Evolutionary conservation across 371 early-diverging fungal species (phyloP), one percentile per base, ranked within the genome.

Genomic region (Neoconidiobolus thromboides): DNA sequence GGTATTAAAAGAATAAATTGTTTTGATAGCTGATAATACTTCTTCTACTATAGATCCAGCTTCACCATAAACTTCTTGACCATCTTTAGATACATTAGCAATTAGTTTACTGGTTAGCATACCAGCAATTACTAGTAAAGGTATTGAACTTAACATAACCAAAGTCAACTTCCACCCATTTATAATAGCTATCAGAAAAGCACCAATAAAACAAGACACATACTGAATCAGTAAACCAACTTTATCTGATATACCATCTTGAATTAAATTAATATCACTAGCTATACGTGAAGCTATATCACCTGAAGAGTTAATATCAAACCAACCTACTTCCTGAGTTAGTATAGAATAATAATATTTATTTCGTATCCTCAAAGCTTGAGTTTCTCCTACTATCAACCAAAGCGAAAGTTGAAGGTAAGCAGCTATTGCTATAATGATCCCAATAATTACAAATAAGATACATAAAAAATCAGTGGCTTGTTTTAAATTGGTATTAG

Each of bases 1-100:
- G 14, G 5, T 37, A 61, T 81, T 79, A 70, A 91, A 91, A 2
- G 89, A 71, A 59, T 76, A 78, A 41, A 93, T 85, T 1, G 93
- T 92, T 60, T 89, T 79, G 48, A 93, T 86, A 43, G 79, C 77
- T 12, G 83, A 67, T 50, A 94, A 72, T 0, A 79, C 85, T 67
- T 92, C 85, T 65, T 86, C 80, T 6, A 87, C 87, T 3, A 88
- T 69, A 38, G 75, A 78, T 43, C 88, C 87, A 12, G 89, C 89
- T 42, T 14, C 14, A 10, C 43, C 41, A 55, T 55, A 55, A 3
- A 7, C 15, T 3, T 15, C n/a, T 9, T 2, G 14, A 14, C 10
- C 4, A 26, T 14, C 10, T 5, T 5, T 4, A 49, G 49, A 12
- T 49, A 4, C 3, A 10, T 5, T 12, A 10, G 14, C 49, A 12